A percentile compares a stretch with the other conserved stretches of the same genome.
Conservation (phyloP, 495 filamentous ascomycete species). For the Talaromyces ruber region DNA sequence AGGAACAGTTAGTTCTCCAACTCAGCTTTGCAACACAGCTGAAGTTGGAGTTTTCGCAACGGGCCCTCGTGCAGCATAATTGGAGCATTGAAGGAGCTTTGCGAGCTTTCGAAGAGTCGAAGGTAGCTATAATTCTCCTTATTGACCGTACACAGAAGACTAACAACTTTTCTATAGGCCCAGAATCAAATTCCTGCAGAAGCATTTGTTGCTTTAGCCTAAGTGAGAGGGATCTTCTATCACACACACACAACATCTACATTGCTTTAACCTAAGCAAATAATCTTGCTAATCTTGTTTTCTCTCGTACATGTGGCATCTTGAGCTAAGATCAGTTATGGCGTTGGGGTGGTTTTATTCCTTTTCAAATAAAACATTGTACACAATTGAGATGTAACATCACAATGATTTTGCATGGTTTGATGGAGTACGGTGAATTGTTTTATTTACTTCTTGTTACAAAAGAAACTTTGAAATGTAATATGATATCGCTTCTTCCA, state of each 20-base stretch:
- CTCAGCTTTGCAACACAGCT: slow-evolving; percentile 61
- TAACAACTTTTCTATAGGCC: slow-evolving; percentile 15
- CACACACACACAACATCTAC: not conserved
- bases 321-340: not conserved
- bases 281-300: not conserved
- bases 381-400: slow-evolving; percentile 3
- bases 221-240: not conserved
- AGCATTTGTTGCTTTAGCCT: slow-evolving; percentile 25
- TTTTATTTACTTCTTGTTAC: not conserved
- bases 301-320: not conserved
- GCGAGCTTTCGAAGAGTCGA: slow-evolving; percentile 52
- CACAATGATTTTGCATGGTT: slow-evolving; percentile 4
- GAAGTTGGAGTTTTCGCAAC: slow-evolving; percentile 60
- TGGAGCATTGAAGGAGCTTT: slow-evolving; percentile 69
- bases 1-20: slow-evolving; percentile 56
- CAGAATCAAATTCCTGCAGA: slow-evolving; percentile 30
- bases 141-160: slow-evolving; percentile 11
- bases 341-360: slow-evolving; percentile 8
- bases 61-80: slow-evolving; percentile 60
- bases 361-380: not conserved
- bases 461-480: not conserved
- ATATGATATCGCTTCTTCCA: not conserved
- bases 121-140: slow-evolving; percentile 17
- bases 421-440: not conserved
- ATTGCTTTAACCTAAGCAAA: not conserved